Evolutionary conservation across 2,329 filamentous ascomycete species (phyloP).

Genomic region (Cadophora malorum): DNA sequence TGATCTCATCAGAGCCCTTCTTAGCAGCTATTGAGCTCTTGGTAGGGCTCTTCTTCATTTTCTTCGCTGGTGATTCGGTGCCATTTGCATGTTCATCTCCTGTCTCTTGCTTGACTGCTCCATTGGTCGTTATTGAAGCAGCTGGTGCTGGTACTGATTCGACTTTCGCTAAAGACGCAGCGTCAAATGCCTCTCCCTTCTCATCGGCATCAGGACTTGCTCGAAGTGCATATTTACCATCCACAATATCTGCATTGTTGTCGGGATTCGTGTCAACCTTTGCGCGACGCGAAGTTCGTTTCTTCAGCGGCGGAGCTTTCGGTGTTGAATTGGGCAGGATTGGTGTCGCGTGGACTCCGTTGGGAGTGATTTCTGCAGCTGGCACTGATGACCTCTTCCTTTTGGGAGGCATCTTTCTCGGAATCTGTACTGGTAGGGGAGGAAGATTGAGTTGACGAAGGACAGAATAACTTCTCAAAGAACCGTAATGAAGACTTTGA

Average conservation of each 20-base stretch:
- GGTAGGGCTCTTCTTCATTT: constrained; percentile 39
- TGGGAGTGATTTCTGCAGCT: neutral
- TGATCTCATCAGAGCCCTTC: constrained; percentile 44
- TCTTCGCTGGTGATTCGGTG: constrained; percentile 34
- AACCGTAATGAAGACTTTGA: neutral
- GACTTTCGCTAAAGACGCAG: constrained; percentile 12
- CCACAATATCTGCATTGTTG: constrained; percentile 42
- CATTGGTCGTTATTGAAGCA: constrained; percentile 27
- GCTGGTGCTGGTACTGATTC: constrained; percentile 20
- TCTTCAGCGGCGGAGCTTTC: constrained; percentile 32
- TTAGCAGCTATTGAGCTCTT: constrained; percentile 45
- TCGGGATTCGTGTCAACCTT: constrained; percentile 43
- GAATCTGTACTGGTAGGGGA: neutral
- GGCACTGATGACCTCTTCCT: constrained; percentile 41
- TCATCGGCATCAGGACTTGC: constrained; percentile 44
- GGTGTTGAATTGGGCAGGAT: constrained; percentile 27
- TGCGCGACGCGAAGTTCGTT: constrained; percentile 35
- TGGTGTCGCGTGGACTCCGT: constrained; percentile 16
- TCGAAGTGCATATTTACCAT: constrained; percentile 43
- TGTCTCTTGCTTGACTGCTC: constrained; percentile 31
- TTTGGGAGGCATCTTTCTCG: constrained; percentile 40
- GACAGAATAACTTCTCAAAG: neutral
- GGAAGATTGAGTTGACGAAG: neutral
- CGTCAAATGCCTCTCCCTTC: constrained; percentile 39
- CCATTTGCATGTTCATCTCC: constrained; percentile 26